These are phyloP conservation scores for Pseudogymnoascus sp. DNA, from an alignment of 2,329 filamentous ascomycete genomes.

Conservation along the genomic window DNA sequence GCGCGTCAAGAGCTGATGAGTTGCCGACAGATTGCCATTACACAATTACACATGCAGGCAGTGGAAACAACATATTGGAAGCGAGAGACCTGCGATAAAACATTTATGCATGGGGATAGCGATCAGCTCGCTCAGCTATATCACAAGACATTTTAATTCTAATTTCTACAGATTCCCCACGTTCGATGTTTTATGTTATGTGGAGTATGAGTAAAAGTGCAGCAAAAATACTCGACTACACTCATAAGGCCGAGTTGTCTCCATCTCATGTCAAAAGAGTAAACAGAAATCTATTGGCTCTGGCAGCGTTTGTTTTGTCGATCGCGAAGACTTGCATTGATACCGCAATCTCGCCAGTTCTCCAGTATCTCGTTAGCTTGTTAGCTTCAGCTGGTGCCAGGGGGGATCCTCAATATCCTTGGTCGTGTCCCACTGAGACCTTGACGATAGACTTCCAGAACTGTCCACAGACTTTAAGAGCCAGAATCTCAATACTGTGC, in stretches of 20 bases:
- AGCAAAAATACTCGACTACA: not conserved
- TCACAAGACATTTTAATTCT: constrained; percentile 3
- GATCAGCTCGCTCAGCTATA: not conserved
- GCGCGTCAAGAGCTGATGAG: not conserved
- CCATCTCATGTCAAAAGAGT: constrained; percentile 2
- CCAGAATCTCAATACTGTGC: not conserved
- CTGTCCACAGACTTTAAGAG: not conserved
- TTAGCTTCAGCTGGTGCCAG: not conserved
- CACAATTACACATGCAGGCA: not conserved
- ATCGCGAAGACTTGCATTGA: constrained; percentile 3
- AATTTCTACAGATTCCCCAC: constrained; percentile 2
- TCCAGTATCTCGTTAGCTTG: not conserved
- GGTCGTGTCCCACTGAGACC: constrained; percentile 4
- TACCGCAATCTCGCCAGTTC: constrained; percentile 3
- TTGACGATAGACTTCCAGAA: not conserved
- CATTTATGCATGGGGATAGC: not conserved
- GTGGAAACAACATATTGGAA: constrained; percentile 3
- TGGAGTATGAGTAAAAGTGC: not conserved
- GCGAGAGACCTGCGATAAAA: not conserved
- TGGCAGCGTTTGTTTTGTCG: not conserved
- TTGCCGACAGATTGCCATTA: constrained; percentile 6
- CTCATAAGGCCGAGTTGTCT: not conserved
- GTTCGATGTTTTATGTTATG: constrained; percentile 1
- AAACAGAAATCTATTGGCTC: constrained; percentile 5
- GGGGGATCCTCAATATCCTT: not conserved